phyloP scores from a whole-genome alignment of 306 rosid genomes.

The Dalbergia oliveri region DNA sequence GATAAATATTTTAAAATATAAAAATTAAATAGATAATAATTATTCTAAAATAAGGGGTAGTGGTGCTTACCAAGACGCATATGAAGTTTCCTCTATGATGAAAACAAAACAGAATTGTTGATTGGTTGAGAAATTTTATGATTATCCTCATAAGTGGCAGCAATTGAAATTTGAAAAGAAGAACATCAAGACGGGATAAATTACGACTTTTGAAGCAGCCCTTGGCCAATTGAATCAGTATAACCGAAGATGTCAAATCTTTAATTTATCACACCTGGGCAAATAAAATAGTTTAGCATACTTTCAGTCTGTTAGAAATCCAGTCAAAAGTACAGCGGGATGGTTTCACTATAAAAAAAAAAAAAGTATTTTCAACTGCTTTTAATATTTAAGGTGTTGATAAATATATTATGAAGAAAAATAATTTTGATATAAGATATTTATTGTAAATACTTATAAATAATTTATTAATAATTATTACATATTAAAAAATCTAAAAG shows the following conservation, averaged over 20 bases:
- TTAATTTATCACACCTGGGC: not conserved
- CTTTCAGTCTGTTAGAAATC: not conserved
- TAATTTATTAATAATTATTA: no score
- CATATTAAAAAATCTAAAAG: no score
- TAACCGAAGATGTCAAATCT: not conserved
- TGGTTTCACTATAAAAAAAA: no score
- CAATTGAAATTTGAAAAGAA: not conserved
- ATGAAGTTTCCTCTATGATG: not conserved
- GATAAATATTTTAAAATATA: no score
- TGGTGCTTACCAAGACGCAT: no score
- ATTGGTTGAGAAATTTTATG: not conserved
- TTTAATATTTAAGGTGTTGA: no score
- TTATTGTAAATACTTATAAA: no score
- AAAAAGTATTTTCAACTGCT: no score
- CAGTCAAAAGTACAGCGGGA: not conserved
- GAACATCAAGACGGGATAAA: not conserved
- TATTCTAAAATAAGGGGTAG: no score
- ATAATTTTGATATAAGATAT: no score
- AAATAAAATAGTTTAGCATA: not conserved
- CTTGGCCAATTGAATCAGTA: not conserved
- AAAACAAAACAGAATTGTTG: not conserved
- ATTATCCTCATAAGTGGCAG: not conserved
- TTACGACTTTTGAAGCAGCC: not conserved
- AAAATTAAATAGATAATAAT: no score
- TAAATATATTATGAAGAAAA: no score